Base-by-base conservation (phyloP, 1,284 basidiomycete species). In the Pseudozyma hubeiensis region DNA sequence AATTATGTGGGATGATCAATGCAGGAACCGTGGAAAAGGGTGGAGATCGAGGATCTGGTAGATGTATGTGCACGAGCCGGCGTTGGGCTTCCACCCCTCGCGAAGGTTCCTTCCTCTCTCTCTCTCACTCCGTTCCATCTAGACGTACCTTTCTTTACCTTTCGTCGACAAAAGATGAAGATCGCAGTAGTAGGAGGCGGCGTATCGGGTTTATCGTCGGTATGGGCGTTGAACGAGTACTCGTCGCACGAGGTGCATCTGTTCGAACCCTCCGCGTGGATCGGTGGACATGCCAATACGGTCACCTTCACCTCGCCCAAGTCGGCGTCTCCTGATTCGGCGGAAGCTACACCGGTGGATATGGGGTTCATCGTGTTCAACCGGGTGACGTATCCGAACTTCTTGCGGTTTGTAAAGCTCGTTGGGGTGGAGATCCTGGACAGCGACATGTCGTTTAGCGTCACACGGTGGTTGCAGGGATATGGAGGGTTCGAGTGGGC, bases 201-300 rank as follows among this genome's bases (percentile, higher is more conserved):
- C 31, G 89, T 92, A 13, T 90, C 91, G 43, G 92, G 92, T 19
- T 87, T 93, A 5, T 90, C 88, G 19, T 90, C 92, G 7, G 89
- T 90, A 16, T 93, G 92, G 92, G 88, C 84, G 89, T 86, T 93
- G 67, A 93, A 93, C 81, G 91, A 93, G 80, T 87, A 91, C 80
- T 91, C 90, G 48, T 88, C 90, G 44, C 91, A 93, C 82, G 89
- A 92, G 81, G 92, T 93, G 5, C 90, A 93, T 77, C 85, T 93
- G 0, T 93, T 90, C 82, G 92, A 94, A 82, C 87, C 90, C 0
- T 90, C 90, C 51, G 83, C 85, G 49, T 88, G 90, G 53, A 88
- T 90, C 0, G 92, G 92, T 19, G 92, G 92, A 2, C 92, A 94
- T 82, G 91, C 91, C 16, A 90, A 93, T 79, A 93, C 92, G 0